These are phyloP conservation scores for Rhizophagus sp. DNA, from an alignment of 192 early-diverging fungal genomes.

Conservation along the genomic window DNA sequence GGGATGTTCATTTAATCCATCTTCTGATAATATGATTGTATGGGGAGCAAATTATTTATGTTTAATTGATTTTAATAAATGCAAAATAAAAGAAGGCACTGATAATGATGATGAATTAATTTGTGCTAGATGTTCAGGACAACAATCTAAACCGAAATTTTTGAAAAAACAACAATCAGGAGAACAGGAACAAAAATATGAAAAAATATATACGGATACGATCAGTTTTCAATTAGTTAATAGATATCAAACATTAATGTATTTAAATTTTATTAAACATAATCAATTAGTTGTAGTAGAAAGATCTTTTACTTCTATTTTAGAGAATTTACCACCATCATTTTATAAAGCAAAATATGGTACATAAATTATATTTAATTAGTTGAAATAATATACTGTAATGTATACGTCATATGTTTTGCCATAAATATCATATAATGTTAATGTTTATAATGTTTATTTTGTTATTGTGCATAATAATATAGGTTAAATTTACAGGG, in stretches of 20 bases:
- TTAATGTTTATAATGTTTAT: too few relatives aligned
- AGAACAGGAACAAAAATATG: conserved; percentile 37
- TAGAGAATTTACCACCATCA: conserved; percentile 75
- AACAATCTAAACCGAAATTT: conserved; percentile 41
- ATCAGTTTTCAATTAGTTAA: conserved; percentile 69
- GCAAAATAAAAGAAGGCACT: conserved; percentile 45
- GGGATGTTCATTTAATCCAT: conserved; percentile 72
- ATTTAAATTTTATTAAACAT: conserved; percentile 67
- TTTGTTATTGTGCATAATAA: too few relatives aligned
- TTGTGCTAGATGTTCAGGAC: conserved; percentile 43
- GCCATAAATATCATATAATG: too few relatives aligned
- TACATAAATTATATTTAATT: conserved; percentile 31
- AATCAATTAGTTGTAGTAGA: conserved; percentile 87
- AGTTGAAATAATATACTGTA: too few relatives aligned
- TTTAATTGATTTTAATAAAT: conserved; percentile 68
- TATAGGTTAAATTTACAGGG: too few relatives aligned
- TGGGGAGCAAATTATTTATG: conserved; percentile 74
- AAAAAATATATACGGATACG: conserved; percentile 50
- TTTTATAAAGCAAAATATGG: conserved; percentile 88
- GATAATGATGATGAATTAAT: conserved; percentile 40
- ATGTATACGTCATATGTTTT: too few relatives aligned
- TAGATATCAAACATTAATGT: conserved; percentile 86
- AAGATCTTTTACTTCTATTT: conserved; percentile 79
- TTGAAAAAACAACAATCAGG: conserved; percentile 35
- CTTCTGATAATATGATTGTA: conserved; percentile 60